phyloP scores from a whole-genome alignment of 192 early-diverging fungal genomes.

The Diversispora epigaea region DNA sequence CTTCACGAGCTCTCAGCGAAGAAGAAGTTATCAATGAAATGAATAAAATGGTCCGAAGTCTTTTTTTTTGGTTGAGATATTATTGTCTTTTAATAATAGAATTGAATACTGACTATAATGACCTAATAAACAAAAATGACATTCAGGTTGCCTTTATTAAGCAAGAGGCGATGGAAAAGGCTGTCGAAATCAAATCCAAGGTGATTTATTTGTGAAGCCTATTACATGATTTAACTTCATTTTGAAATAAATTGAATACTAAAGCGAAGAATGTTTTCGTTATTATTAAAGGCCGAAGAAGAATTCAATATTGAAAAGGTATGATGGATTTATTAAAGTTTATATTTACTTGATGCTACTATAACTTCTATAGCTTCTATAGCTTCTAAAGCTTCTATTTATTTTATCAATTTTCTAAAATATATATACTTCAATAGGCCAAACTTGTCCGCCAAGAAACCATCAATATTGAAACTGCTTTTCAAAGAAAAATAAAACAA shows the following conservation, averaged over 20 bases:
- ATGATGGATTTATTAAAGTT: no score
- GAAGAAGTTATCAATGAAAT: conserved; percentile 95
- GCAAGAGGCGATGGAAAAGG: conserved; percentile 98
- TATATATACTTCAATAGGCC: conserved; percentile 50
- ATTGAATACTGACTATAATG: neutral
- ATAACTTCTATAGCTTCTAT: neutral
- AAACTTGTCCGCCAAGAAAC: conserved; percentile 98
- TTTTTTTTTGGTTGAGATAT: neutral
- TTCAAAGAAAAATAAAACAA: conserved; percentile 97
- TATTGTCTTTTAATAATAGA: neutral
- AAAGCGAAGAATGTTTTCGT: neutral
- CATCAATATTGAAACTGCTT: conserved; percentile 92
- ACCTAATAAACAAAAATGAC: neutral
- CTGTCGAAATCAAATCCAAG: conserved; percentile 97
- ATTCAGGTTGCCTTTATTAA: conserved; percentile 93
- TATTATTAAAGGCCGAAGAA: conserved; percentile 79
- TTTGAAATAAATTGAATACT: neutral
- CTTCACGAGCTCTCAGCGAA: conserved; percentile 80
- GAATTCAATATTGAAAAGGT: conserved; percentile 99
- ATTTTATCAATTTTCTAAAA: neutral
- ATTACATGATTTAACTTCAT: neutral
- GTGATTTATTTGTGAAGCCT: conserved; percentile 39
- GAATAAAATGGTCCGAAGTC: conserved; percentile 88
- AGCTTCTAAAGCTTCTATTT: neutral
- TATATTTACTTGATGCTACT: neutral